Conservation (phyloP, 2,329 filamentous ascomycete species). For the Chaetoscypha palmicola region DNA sequence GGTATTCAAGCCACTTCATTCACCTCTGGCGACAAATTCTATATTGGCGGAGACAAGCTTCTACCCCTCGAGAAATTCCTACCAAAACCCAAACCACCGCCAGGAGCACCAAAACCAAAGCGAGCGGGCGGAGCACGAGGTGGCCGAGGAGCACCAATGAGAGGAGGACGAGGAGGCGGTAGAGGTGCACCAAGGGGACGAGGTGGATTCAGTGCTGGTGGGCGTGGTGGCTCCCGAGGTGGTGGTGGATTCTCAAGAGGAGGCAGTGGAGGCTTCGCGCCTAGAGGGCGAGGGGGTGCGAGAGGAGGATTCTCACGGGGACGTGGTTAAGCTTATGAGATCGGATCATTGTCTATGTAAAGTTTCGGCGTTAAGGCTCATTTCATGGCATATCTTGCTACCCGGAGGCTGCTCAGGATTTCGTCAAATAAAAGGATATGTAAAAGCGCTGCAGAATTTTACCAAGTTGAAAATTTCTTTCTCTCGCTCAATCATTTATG, state of each 20-base stretch:
- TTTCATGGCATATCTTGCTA: conserved; percentile 9
- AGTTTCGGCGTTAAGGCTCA: conserved; percentile 25
- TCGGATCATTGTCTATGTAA: conserved; percentile 14
- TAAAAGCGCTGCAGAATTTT: background rate
- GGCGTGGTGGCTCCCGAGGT: conserved; percentile 38
- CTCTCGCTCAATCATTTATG: too few species aligned
- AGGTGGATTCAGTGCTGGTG: conserved; percentile 40
- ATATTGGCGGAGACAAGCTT: conserved; percentile 89
- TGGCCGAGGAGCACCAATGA: conserved; percentile 38
- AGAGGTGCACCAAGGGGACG: conserved; percentile 48
- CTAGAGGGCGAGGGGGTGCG: conserved; percentile 27
- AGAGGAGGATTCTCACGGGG: conserved; percentile 30
- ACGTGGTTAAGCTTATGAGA: conserved; percentile 18
- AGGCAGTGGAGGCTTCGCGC: conserved; percentile 28
- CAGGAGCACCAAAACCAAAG: conserved; percentile 63
- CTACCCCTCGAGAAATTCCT: conserved; percentile 93
- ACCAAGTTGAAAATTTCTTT: too few species aligned
- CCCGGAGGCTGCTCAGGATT: conserved; percentile 8
- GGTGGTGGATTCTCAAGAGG: conserved; percentile 31
- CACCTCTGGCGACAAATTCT: conserved; percentile 96
- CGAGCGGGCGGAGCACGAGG: conserved; percentile 56
- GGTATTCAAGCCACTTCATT: conserved; percentile 93
- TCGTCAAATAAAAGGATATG: conserved; percentile 6
- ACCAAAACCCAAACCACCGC: conserved; percentile 76
- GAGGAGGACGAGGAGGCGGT: conserved; percentile 35